These are phyloP conservation scores for Glycine tomentella DNA, from an alignment of 306 rosid species.

Conservation along the genomic window DNA sequence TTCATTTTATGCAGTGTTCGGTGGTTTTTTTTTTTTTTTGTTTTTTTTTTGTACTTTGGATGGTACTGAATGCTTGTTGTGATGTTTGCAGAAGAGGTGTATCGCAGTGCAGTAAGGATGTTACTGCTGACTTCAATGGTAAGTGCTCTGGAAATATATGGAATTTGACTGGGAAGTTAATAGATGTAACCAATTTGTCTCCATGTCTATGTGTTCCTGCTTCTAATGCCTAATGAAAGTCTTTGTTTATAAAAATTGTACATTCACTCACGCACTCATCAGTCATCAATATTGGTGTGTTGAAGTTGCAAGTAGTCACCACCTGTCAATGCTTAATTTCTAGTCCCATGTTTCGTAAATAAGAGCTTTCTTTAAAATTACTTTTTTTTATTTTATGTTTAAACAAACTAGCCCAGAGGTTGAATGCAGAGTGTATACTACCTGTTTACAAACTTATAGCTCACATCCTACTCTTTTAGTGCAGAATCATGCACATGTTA, in stretches of 20 bases:
- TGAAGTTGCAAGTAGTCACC: background rate
- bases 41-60: background rate
- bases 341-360: too few relatives aligned
- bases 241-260: too few relatives aligned
- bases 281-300: background rate
- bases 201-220: constrained; percentile 1
- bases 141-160: constrained; percentile 29
- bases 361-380: too few relatives aligned
- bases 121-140: constrained; percentile 49
- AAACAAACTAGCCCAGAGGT: too few relatives aligned
- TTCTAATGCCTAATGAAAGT: constrained; percentile 1
- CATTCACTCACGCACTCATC: constrained; percentile 25
- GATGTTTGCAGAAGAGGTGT: constrained; percentile 58
- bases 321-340: background rate
- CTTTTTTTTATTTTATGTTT: too few relatives aligned
- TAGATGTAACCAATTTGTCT: background rate
- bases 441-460: too few relatives aligned
- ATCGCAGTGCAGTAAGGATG: constrained; percentile 42
- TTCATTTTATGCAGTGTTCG: background rate
- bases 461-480: too few relatives aligned
- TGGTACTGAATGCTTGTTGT: constrained; percentile 16
- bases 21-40: background rate
- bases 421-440: too few relatives aligned
- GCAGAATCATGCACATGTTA: too few relatives aligned
- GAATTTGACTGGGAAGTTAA: background rate